Percentiles rank a stretch among this genome's conserved stretches.
Conservation (phyloP, 352 stramenopile genomes). For the Pythium phragmitis region DNA sequence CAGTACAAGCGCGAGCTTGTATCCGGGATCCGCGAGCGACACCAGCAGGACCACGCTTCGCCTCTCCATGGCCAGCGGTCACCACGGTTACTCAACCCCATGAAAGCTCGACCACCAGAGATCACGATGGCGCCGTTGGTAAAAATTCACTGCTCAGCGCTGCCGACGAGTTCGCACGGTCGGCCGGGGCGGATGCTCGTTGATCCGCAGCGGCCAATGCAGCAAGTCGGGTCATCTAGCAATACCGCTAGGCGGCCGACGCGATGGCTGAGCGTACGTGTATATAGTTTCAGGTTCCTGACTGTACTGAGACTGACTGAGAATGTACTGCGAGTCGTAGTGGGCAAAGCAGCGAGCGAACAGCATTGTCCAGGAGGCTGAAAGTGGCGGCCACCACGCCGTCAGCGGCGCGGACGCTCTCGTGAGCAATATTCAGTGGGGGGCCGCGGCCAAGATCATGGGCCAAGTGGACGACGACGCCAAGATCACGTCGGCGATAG, state of each 20-base stretch:
- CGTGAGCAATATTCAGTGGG: conserved; percentile 60
- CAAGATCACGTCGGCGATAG: conserved; percentile 59
- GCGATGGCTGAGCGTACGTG: conserved; percentile 19
- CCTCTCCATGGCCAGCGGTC: conserved; percentile 42
- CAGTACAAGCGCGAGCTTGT: conserved; percentile 56
- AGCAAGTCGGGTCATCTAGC: background rate
- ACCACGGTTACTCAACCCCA: conserved; percentile 10
- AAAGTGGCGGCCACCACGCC: background rate
- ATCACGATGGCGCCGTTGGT: conserved; percentile 11
- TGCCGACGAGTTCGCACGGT: conserved; percentile 2
- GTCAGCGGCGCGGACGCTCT: background rate
- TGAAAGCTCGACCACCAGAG: conserved; percentile 3
- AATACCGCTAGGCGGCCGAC: conserved; percentile 1
- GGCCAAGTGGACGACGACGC: conserved; percentile 41
- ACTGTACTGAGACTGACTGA: background rate
- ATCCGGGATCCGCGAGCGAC: conserved; percentile 32
- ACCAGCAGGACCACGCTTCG: conserved; percentile 37
- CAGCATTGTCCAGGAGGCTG: conserved; percentile 37
- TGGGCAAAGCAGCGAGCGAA: conserved; percentile 49
- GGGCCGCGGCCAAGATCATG: conserved; percentile 58
- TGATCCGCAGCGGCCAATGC: background rate
- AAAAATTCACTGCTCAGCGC: conserved; percentile 14
- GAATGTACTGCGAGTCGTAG: conserved; percentile 21
- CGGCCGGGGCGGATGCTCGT: conserved; percentile 2
- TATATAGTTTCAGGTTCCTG: background rate